Evolutionary conservation across 78 protist genomes (phyloP).

Genomic region (Planoprotostelium fungivorum): DNA sequence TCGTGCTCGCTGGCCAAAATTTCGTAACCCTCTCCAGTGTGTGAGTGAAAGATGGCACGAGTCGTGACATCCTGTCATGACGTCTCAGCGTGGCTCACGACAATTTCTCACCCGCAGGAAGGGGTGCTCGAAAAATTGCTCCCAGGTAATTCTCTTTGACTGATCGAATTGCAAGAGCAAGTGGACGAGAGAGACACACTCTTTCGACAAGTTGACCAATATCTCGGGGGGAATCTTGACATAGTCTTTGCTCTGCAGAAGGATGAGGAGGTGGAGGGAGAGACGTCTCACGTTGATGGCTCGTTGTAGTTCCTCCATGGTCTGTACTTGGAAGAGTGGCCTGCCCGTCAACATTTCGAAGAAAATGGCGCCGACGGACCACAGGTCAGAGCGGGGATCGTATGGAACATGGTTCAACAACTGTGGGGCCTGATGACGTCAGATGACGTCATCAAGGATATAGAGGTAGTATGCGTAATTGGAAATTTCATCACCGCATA

Average conservation of each 20-base stretch:
- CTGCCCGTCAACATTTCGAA: constrained; percentile 81
- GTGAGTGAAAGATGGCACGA: not conserved
- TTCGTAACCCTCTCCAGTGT: not conserved
- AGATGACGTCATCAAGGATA: not conserved
- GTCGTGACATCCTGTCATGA: not conserved
- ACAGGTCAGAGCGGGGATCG: constrained; percentile 88
- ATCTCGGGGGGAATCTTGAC: not conserved
- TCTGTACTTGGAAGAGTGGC: constrained; percentile 85
- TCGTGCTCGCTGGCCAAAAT: not conserved
- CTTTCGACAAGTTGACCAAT: not conserved
- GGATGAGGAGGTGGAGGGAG: too few species aligned
- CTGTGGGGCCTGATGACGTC: not conserved
- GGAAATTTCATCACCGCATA: not conserved
- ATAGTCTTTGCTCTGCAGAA: not conserved
- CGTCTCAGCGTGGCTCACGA: too few species aligned
- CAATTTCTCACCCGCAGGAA: too few species aligned
- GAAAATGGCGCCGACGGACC: constrained; percentile 83
- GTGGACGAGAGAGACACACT: not conserved
- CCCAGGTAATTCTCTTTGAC: not conserved
- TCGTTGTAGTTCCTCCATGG: not conserved
- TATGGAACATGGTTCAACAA: constrained; percentile 56
- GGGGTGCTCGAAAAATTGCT: not conserved
- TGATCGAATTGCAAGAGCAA: not conserved
- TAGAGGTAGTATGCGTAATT: not conserved
- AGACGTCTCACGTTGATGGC: not conserved